Percentiles rank a stretch among this genome's conserved stretches.
Conservation (phyloP, 2,329 filamentous ascomycete genomes). For the Aureobasidium sp. region DNA sequence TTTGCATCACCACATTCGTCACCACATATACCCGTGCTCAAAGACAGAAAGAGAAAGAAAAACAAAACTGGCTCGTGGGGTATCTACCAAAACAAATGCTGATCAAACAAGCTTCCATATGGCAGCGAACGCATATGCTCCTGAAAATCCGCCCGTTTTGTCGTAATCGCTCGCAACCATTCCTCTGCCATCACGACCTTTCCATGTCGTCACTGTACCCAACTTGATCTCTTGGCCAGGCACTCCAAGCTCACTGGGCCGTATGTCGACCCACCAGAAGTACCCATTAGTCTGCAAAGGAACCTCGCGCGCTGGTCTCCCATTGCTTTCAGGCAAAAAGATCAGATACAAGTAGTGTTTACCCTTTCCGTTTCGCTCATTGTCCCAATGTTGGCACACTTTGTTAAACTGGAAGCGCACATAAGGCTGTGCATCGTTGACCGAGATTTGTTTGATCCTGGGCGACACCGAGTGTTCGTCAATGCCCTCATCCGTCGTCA, state of each 20-base stretch:
- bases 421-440: conserved; percentile 29
- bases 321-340: conserved; percentile 70
- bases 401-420: conserved; percentile 82
- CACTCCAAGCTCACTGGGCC: conserved; percentile 67
- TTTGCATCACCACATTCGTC: background rate
- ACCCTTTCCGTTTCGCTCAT: conserved; percentile 72
- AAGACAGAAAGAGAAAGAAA: background rate
- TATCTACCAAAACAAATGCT: conserved; percentile 10
- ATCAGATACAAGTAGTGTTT: conserved; percentile 76
- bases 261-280: conserved; percentile 85
- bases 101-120: conserved; percentile 59
- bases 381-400: conserved; percentile 84
- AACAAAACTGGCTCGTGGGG: background rate
- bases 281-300: conserved; percentile 79
- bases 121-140: conserved; percentile 53
- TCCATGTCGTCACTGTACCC: conserved; percentile 64
- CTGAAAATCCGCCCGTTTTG: conserved; percentile 4
- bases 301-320: conserved; percentile 71
- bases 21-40: background rate
- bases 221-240: conserved; percentile 74
- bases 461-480: conserved; percentile 69
- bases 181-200: conserved; percentile 58
- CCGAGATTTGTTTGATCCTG: conserved; percentile 30
- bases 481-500: conserved; percentile 57
- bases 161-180: conserved; percentile 40